Percentiles rank a stretch among this genome's conserved stretches.
Evolutionary conservation across 2,329 filamentous ascomycete genomes (phyloP).

Genomic region (Trichoderma citrinoviride): DNA sequence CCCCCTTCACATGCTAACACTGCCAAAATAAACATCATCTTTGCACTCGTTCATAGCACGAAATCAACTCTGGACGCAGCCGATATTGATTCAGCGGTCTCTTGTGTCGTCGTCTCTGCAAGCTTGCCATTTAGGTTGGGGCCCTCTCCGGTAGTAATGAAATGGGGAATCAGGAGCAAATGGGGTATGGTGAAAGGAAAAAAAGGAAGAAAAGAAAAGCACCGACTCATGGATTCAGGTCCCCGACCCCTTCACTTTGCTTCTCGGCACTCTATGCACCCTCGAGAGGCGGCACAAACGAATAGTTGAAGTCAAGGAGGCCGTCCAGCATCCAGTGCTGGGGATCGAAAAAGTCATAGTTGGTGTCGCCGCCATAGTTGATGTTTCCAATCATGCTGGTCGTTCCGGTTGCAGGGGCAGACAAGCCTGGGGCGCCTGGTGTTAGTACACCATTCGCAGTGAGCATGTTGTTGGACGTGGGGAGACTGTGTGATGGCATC

Average conservation of each 20-base stretch:
- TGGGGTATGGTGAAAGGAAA: constrained; percentile 7
- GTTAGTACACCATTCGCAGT: constrained; percentile 52
- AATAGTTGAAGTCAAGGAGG: constrained; percentile 75
- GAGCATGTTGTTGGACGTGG: constrained; percentile 47
- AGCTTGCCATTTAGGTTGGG: constrained; percentile 14
- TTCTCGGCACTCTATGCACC: constrained; percentile 40
- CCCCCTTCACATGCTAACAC: not conserved
- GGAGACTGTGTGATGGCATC: constrained; percentile 41
- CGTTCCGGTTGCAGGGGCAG: constrained; percentile 37
- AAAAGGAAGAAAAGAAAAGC: constrained; percentile 16
- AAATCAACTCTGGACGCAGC: not conserved
- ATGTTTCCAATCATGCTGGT: constrained; percentile 50
- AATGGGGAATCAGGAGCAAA: not conserved
- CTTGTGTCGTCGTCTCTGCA: constrained; percentile 5
- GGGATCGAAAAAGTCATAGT: constrained; percentile 87
- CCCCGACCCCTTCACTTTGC: not conserved
- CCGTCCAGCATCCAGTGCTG: constrained; percentile 93
- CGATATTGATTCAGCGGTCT: constrained; percentile 4
- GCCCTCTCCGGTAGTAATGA: not conserved
- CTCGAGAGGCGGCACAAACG: constrained; percentile 55
- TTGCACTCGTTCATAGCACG: not conserved
- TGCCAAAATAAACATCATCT: not conserved
- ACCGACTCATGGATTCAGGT: constrained; percentile 13
- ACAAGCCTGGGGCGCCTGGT: constrained; percentile 48
- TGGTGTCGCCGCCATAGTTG: constrained; percentile 60